phyloP scores from a whole-genome alignment of 495 filamentous ascomycete genomes.

The Xylaria castorea region DNA sequence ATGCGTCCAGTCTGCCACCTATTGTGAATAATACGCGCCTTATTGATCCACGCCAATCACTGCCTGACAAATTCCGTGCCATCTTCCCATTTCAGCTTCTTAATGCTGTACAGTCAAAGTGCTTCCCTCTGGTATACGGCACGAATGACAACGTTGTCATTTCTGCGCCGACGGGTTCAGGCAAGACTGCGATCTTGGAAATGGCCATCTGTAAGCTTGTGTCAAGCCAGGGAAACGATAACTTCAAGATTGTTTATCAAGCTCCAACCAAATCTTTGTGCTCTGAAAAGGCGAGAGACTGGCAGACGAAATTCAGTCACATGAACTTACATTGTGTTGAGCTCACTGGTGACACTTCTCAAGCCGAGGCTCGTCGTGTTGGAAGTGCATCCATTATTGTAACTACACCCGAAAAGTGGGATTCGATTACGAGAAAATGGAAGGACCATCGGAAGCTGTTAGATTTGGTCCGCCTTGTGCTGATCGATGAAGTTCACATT shows the following conservation, averaged over 20 bases:
- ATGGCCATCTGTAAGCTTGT: conserved; percentile 87
- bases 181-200: conserved; percentile 91
- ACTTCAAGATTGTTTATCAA: conserved; percentile 94
- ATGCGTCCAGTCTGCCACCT: conserved; percentile 44
- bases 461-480: conserved; percentile 84
- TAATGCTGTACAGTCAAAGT: conserved; percentile 92
- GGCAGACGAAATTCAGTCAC: conserved; percentile 81
- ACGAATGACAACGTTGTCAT: conserved; percentile 85
- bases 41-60: conserved; percentile 66
- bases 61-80: conserved; percentile 79
- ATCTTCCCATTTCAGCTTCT: conserved; percentile 84
- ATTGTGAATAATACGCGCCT: conserved; percentile 71
- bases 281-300: conserved; percentile 80
- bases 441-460: conserved; percentile 85
- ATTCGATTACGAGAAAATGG: conserved; percentile 96
- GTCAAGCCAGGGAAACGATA: conserved; percentile 63
- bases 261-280: conserved; percentile 95
- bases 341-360: conserved; percentile 90
- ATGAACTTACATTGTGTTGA: conserved; percentile 81
- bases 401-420: conserved; percentile 98
- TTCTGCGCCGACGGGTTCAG: conserved; percentile 90
- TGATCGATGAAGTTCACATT: conserved; percentile 97
- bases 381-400: conserved; percentile 89
- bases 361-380: conserved; percentile 72
- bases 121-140: conserved; percentile 74